Conservation (phyloP, 2,329 filamentous ascomycete species). For the Stylonectria norvegica region DNA sequence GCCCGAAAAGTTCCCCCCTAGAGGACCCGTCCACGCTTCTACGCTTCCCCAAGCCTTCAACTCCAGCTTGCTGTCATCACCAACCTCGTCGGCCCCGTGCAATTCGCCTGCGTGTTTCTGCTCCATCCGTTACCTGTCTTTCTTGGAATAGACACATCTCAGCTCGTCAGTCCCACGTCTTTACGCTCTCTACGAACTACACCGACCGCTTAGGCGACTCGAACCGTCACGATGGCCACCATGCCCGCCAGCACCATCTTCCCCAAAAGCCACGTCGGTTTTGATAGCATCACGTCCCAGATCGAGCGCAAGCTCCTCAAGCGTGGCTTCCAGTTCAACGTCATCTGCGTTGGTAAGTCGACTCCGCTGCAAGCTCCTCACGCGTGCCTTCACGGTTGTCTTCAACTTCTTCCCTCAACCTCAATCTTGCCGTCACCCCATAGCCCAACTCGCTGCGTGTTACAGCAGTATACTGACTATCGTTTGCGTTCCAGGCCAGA, state of each 20-base stretch:
- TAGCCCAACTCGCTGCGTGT: conserved; percentile 11
- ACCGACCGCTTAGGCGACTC: conserved; percentile 27
- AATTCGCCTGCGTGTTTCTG: conserved; percentile 15
- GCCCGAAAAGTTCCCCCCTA: conserved; percentile 41
- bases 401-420: conserved; percentile 10
- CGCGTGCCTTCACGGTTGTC: not conserved
- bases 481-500: conserved; percentile 67
- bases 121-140: conserved; percentile 19
- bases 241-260: conserved; percentile 72
- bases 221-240: conserved; percentile 46
- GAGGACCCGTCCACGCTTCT: conserved; percentile 24
- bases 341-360: conserved; percentile 94
- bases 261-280: conserved; percentile 98
- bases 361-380: not conserved
- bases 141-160: conserved; percentile 28
- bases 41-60: conserved; percentile 28
- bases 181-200: conserved; percentile 32
- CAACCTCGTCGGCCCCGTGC: conserved; percentile 24
- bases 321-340: conserved; percentile 99
- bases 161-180: conserved; percentile 11
- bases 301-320: conserved; percentile 99
- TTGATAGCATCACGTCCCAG: conserved; percentile 99
- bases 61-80: conserved; percentile 26
- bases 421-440: conserved; percentile 15
- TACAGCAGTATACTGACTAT: conserved; percentile 1